A percentile compares a stretch with the other conserved stretches of the same genome.
Evolutionary conservation across 2,329 filamentous ascomycete species (phyloP).

Genomic region (Aspergillus tanneri): DNA sequence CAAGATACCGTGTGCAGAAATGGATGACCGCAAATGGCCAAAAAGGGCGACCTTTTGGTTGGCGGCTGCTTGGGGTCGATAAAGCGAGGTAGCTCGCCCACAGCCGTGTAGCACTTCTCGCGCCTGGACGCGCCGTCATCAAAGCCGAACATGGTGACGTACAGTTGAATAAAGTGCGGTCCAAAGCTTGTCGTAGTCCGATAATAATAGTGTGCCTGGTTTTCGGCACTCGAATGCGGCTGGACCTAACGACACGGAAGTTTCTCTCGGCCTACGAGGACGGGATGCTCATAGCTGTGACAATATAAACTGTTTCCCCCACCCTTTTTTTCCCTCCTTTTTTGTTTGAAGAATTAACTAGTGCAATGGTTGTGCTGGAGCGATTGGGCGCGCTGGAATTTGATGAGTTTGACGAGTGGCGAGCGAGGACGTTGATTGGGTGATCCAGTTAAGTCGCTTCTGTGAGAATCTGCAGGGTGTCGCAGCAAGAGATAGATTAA

Average conservation of each 20-base stretch:
- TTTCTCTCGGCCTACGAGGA: no score
- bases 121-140: slow-evolving; percentile 37
- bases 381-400: neutral
- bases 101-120: slow-evolving; percentile 71
- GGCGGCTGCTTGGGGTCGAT: slow-evolving; percentile 70
- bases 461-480: no score
- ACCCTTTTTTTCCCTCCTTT: no score
- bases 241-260: no score
- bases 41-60: slow-evolving; percentile 73
- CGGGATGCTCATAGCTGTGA: no score
- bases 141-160: slow-evolving; percentile 49
- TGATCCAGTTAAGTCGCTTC: no score
- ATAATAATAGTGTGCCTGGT: no score
- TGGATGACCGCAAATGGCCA: slow-evolving; percentile 61
- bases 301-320: no score
- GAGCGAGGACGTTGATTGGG: neutral
- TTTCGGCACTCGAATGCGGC: no score
- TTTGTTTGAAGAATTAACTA: neutral
- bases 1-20: slow-evolving; percentile 65
- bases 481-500: no score
- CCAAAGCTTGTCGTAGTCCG: no score
- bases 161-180: no score
- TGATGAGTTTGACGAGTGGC: neutral
- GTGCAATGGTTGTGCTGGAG: neutral
- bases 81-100: slow-evolving; percentile 64